Conservation (phyloP, 768 basidiomycete genomes). For the Fistulinella prunicolor region DNA sequence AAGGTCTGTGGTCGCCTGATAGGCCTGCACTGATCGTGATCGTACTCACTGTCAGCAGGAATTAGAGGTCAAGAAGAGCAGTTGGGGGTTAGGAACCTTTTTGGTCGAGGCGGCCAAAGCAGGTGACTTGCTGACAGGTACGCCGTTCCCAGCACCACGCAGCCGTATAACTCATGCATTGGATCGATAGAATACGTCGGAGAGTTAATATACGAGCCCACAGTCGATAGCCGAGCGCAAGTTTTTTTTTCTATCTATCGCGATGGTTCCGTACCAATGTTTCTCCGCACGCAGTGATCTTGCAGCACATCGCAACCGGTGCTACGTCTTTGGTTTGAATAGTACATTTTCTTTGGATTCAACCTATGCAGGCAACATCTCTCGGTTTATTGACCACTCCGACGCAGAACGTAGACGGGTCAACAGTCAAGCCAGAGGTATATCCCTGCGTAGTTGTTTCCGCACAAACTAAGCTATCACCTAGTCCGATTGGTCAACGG, state of each 20-base stretch:
- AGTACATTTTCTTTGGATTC: constrained; percentile 49
- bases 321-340: constrained; percentile 62
- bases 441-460: constrained; percentile 6
- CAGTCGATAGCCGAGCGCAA: constrained; percentile 50
- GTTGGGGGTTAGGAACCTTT: constrained; percentile 57
- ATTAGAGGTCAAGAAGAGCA: constrained; percentile 42
- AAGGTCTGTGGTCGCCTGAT: constrained; percentile 37
- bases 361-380: constrained; percentile 52
- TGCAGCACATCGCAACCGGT: constrained; percentile 47
- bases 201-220: constrained; percentile 52
- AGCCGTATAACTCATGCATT: not conserved
- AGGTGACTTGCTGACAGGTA: constrained; percentile 49
- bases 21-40: not conserved
- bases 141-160: not conserved
- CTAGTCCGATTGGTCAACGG: constrained; percentile 61
- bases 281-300: constrained; percentile 35
- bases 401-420: constrained; percentile 14
- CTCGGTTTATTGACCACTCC: constrained; percentile 69
- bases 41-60: constrained; percentile 27
- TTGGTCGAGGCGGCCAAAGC: constrained; percentile 40
- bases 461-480: constrained; percentile 1
- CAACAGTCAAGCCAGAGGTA: constrained; percentile 51
- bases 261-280: not conserved
- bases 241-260: constrained; percentile 18
- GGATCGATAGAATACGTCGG: constrained; percentile 58